phyloP scores from a whole-genome alignment of 345 rosid species.

The Acer negundo region DNA sequence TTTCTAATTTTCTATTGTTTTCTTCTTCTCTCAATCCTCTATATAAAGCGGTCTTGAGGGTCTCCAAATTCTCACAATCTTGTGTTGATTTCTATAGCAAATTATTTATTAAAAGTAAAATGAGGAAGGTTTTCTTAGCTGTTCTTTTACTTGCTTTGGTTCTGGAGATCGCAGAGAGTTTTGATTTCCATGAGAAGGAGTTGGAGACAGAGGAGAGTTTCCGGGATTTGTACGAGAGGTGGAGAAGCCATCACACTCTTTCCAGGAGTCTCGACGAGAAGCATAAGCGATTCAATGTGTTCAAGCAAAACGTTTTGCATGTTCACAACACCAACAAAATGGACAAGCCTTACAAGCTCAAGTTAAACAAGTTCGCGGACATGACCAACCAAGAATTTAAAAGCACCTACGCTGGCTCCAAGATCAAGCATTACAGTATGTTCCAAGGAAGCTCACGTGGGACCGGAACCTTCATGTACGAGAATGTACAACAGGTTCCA shows the following conservation, averaged over 20 bases:
- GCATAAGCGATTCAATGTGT: slow-evolving; percentile 68
- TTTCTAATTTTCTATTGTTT: slow-evolving; percentile 6
- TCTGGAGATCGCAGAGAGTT: slow-evolving; percentile 43
- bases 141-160: slow-evolving; percentile 45
- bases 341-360: slow-evolving; percentile 78
- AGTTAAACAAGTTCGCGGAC: slow-evolving; percentile 85
- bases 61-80: slow-evolving; percentile 9
- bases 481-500: slow-evolving; percentile 40
- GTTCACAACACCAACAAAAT: slow-evolving; percentile 68
- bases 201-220: slow-evolving; percentile 62
- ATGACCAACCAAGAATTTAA: slow-evolving; percentile 80
- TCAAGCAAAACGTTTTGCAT: slow-evolving; percentile 70
- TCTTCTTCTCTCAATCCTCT: slow-evolving; percentile 12
- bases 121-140: slow-evolving; percentile 35
- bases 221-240: slow-evolving; percentile 79
- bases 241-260: slow-evolving; percentile 87
- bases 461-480: slow-evolving; percentile 60
- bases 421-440: slow-evolving; percentile 70
- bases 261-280: slow-evolving; percentile 68
- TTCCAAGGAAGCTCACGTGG: slow-evolving; percentile 43
- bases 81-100: neutral
- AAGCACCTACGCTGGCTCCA: slow-evolving; percentile 61
- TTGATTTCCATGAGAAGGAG: slow-evolving; percentile 72
- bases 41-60: slow-evolving; percentile 27
- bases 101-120: neutral